phyloP scores from a whole-genome alignment of 768 basidiomycete species.

The Rhodocollybia butyracea region DNA sequence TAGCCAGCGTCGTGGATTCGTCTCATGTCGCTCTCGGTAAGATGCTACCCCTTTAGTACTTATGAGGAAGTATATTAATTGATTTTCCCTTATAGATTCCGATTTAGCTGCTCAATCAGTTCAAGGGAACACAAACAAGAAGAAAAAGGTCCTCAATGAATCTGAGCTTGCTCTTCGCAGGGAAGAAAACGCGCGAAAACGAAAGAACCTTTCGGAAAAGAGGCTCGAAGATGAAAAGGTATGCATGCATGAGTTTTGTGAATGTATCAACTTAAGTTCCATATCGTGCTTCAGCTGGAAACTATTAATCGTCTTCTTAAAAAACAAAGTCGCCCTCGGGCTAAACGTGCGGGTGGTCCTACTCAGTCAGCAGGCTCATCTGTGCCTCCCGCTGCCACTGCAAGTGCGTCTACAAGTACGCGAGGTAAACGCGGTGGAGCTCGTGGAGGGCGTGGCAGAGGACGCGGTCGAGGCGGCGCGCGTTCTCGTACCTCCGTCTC shows the following conservation, averaged over 20 bases:
- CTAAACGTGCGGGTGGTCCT: slow-evolving; percentile 37
- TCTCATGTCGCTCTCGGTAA: slow-evolving; percentile 65
- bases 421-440: not conserved
- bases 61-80: not conserved
- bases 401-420: not conserved
- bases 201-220: slow-evolving; percentile 78
- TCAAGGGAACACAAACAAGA: slow-evolving; percentile 19
- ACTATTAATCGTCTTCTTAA: slow-evolving; percentile 88
- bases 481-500: no score
- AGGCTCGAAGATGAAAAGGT: slow-evolving; percentile 87
- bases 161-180: slow-evolving; percentile 69
- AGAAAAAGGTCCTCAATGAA: slow-evolving; percentile 69
- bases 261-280: not conserved
- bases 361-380: slow-evolving; percentile 1
- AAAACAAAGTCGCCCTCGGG: slow-evolving; percentile 72
- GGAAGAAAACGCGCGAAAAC: slow-evolving; percentile 80
- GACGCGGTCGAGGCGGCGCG: not conserved
- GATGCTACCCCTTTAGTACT: slow-evolving; percentile 7
- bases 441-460: not conserved
- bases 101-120: slow-evolving; percentile 4
- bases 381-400: not conserved
- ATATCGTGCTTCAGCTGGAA: slow-evolving; percentile 52
- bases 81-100: slow-evolving; percentile 1
- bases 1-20: slow-evolving; percentile 66
- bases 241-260: slow-evolving; percentile 7